phyloP scores from a whole-genome alignment of 176 grass and related monocot species.

The Urochloa ruziziensis region DNA sequence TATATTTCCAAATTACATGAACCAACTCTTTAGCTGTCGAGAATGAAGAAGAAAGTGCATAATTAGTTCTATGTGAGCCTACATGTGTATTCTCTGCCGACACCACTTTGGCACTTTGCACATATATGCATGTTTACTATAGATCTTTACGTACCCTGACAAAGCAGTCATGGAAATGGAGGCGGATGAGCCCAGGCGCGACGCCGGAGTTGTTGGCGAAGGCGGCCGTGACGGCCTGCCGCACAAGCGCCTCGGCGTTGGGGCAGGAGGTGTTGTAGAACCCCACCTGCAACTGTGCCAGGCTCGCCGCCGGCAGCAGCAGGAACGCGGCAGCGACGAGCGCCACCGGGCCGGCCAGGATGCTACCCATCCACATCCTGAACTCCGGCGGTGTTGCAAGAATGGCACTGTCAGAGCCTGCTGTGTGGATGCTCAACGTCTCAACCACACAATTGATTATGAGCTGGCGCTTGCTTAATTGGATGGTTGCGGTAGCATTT shows the following conservation, averaged over 20 bases:
- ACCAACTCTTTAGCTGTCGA: background rate
- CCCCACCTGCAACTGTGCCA: constrained; percentile 44
- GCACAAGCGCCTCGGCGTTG: constrained; percentile 57
- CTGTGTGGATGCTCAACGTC: background rate
- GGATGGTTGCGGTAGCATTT: background rate
- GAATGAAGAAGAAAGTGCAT: no score
- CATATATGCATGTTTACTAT: background rate
- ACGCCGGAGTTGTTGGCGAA: constrained; percentile 60
- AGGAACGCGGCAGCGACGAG: constrained; percentile 22
- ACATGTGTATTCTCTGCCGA: background rate
- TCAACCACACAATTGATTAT: background rate
- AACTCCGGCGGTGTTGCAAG: background rate
- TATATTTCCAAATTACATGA: background rate
- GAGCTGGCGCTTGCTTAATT: background rate
- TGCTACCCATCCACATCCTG: constrained; percentile 1
- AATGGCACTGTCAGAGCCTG: background rate
- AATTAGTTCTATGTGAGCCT: no score
- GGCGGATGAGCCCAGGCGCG: constrained; percentile 64
- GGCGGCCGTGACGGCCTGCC: constrained; percentile 55
- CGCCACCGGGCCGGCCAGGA: background rate
- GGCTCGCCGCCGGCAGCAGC: constrained; percentile 27
- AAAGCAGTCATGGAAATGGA: constrained; percentile 90
- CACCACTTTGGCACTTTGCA: background rate
- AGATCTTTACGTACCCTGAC: constrained; percentile 37
- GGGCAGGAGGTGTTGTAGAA: constrained; percentile 67